Conservation (phyloP, 1,284 basidiomycete genomes). For the Fistulina hepatica region DNA sequence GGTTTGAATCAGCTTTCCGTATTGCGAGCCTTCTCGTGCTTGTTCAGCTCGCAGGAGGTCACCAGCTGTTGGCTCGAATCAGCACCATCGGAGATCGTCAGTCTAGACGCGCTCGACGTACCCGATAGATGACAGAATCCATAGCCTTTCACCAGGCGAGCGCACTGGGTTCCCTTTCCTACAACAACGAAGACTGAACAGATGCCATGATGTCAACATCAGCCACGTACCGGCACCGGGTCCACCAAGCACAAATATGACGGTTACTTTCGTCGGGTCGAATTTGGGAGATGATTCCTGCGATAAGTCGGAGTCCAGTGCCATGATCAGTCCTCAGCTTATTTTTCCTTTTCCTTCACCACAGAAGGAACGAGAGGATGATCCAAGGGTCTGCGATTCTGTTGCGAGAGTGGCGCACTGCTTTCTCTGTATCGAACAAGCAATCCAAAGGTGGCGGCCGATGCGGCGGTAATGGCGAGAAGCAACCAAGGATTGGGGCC, state of each 20-base stretch:
- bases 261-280: constrained; percentile 66
- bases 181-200: too few species aligned
- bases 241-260: constrained; percentile 94
- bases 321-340: too few species aligned
- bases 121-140: constrained; percentile 93
- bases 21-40: constrained; percentile 74
- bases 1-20: constrained; percentile 79
- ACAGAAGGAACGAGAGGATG: constrained; percentile 60
- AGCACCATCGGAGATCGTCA: constrained; percentile 4
- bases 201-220: constrained; percentile 4
- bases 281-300: constrained; percentile 59
- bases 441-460: constrained; percentile 45
- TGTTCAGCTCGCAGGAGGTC: constrained; percentile 96
- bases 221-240: constrained; percentile 75
- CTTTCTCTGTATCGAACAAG: constrained; percentile 45
- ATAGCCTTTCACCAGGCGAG: constrained; percentile 78
- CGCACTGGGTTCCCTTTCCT: constrained; percentile 98
- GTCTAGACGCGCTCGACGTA: constrained; percentile 23
- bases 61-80: constrained; percentile 51
- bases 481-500: constrained; percentile 55
- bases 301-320: too few species aligned
- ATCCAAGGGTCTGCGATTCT: constrained; percentile 46
- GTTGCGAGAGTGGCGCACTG: constrained; percentile 47
- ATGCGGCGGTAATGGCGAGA: constrained; percentile 41
- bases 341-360: too few species aligned